These are phyloP conservation scores for Leucosporidium scottii DNA, from an alignment of 768 basidiomycete genomes.

Conservation along the genomic window DNA sequence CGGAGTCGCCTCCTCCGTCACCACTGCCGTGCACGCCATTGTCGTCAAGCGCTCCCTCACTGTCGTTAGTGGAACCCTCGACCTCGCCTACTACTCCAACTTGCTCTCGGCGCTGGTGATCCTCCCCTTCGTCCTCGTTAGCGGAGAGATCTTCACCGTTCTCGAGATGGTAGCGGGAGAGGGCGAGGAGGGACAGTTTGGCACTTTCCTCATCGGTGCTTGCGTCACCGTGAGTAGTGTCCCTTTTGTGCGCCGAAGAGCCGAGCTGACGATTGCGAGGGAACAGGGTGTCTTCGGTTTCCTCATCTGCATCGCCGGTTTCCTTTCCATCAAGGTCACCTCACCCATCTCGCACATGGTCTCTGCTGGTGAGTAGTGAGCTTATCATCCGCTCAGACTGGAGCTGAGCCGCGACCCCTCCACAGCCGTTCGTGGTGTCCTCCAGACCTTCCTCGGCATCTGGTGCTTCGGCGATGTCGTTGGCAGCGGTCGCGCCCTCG, in stretches of 20 bases:
- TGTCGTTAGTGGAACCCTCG: slow-evolving; percentile 72
- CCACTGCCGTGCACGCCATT: slow-evolving; percentile 83
- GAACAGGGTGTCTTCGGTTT: slow-evolving; percentile 75
- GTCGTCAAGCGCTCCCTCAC: slow-evolving; percentile 82
- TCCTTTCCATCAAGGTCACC: slow-evolving; percentile 92
- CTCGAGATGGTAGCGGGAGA: slow-evolving; percentile 54
- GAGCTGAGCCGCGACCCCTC: neutral
- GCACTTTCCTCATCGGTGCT: slow-evolving; percentile 38
- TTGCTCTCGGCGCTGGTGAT: slow-evolving; percentile 66
- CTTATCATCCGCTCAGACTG: too few relatives aligned
- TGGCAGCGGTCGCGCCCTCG: slow-evolving; percentile 66
- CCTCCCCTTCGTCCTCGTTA: slow-evolving; percentile 62
- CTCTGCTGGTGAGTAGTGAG: slow-evolving; percentile 50
- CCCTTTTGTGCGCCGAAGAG: neutral
- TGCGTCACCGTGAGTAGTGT: slow-evolving; percentile 35
- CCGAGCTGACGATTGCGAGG: neutral
- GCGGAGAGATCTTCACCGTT: slow-evolving; percentile 66
- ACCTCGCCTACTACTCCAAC: slow-evolving; percentile 89
- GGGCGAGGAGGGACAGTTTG: slow-evolving; percentile 24
- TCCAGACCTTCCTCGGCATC: slow-evolving; percentile 74
- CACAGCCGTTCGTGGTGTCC: slow-evolving; percentile 78
- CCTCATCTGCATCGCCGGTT: slow-evolving; percentile 85
- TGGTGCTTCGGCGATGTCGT: slow-evolving; percentile 76
- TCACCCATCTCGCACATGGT: slow-evolving; percentile 98
- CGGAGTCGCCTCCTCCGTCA: slow-evolving; percentile 75